These are phyloP conservation scores for Pseudonectria buxi DNA, from an alignment of 2,329 filamentous ascomycete genomes.

Conservation along the genomic window DNA sequence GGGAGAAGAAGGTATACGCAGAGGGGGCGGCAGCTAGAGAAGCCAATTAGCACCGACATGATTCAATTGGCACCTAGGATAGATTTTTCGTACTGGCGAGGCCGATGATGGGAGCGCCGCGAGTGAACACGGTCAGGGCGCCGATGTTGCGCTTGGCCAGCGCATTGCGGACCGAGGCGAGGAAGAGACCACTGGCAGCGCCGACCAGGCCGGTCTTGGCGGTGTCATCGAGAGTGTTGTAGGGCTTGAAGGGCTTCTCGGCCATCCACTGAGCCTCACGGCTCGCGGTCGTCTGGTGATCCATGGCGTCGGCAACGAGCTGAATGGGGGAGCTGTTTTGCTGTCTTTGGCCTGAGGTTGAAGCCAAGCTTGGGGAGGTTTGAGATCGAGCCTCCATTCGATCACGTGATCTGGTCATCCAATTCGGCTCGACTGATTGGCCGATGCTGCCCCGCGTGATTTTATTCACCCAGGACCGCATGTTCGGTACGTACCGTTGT, in stretches of 20 bases:
- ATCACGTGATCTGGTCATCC: conserved; percentile 31
- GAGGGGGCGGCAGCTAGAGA: conserved; percentile 54
- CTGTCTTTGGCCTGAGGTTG: conserved; percentile 19
- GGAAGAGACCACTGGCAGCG: conserved; percentile 60
- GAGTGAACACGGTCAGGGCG: conserved; percentile 71
- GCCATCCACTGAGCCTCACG: conserved; percentile 18
- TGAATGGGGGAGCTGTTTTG: conserved; percentile 21
- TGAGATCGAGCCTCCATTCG: conserved; percentile 13
- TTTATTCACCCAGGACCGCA: conserved; percentile 1
- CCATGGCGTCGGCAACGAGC: conserved; percentile 25
- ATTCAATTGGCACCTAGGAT: conserved; percentile 11
- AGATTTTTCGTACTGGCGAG: conserved; percentile 26
- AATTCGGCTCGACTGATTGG: conserved; percentile 31
- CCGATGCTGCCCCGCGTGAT: conserved; percentile 3
- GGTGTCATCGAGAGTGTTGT: conserved; percentile 65
- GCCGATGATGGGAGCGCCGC: conserved; percentile 67
- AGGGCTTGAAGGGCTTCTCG: conserved; percentile 53
- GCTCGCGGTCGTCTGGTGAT: conserved; percentile 23
- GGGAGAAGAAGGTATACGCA: conserved; percentile 70
- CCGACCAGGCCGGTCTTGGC: conserved; percentile 59
- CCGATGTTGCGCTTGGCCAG: conserved; percentile 77
- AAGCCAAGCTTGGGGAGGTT: conserved; percentile 20
- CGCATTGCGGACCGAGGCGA: conserved; percentile 79
- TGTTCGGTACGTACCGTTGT: too few relatives aligned
- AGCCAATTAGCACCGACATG: conserved; percentile 19